Conservation (phyloP, 495 filamentous ascomycete genomes). For the Trichoderma virens region DNA sequence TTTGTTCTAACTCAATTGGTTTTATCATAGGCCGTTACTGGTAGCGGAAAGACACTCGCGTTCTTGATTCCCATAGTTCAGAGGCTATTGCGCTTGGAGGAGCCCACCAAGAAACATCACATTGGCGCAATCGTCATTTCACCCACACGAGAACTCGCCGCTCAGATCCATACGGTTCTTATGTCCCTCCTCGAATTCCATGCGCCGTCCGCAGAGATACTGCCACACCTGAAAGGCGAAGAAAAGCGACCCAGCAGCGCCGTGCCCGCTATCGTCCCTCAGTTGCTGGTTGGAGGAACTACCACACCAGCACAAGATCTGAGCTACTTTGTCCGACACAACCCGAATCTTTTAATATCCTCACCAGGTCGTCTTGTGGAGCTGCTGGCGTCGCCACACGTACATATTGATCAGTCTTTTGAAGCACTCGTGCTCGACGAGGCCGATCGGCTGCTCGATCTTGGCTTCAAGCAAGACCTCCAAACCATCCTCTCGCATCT, state of each 20-base stretch:
- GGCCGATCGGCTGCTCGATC: slow-evolving; percentile 83
- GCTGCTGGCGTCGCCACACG: slow-evolving; percentile 80
- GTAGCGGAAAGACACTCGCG: slow-evolving; percentile 88
- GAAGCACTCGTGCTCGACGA: slow-evolving; percentile 90
- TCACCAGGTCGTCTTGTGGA: slow-evolving; percentile 88
- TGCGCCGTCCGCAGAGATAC: slow-evolving; percentile 56
- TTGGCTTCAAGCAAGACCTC: slow-evolving; percentile 90
- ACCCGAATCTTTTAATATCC: slow-evolving; percentile 78
- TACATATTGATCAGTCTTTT: slow-evolving; percentile 82
- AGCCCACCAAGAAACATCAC: slow-evolving; percentile 79
- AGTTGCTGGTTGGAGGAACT: slow-evolving; percentile 79
- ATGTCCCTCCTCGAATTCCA: slow-evolving; percentile 74
- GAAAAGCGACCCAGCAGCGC: slow-evolving; percentile 42
- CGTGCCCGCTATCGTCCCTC: slow-evolving; percentile 60
- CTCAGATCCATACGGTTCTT: slow-evolving; percentile 83
- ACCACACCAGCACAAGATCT: slow-evolving; percentile 80
- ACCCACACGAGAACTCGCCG: slow-evolving; percentile 86
- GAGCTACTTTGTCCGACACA: slow-evolving; percentile 65
- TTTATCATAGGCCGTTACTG: slow-evolving; percentile 65
- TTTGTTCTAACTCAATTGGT: slow-evolving; percentile 1
- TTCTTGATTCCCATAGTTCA: slow-evolving; percentile 87
- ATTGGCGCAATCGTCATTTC: slow-evolving; percentile 85
- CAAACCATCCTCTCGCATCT: slow-evolving; percentile 75
- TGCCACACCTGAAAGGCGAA: slow-evolving; percentile 41
- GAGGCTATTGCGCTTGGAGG: slow-evolving; percentile 61